Conservation (phyloP, 2,329 filamentous ascomycete species). For the Tetracladium maxilliforme region DNA sequence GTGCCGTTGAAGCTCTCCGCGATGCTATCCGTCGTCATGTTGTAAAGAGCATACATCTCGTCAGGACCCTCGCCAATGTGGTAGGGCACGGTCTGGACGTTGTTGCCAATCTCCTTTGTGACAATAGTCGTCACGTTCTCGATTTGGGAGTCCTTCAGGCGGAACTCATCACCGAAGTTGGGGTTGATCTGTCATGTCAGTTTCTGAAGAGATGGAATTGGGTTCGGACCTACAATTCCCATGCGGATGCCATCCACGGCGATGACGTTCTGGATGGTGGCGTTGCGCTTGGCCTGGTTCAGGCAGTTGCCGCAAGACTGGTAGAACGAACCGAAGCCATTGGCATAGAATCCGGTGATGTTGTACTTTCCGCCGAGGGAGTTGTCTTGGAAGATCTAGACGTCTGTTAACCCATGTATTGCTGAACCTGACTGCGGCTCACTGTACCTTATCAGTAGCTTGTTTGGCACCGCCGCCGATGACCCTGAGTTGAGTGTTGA, state of each 20-base stretch:
- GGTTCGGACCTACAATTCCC: background rate
- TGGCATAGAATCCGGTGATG: conserved; percentile 6
- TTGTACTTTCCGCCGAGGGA: conserved; percentile 6
- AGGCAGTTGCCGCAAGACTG: conserved; percentile 5
- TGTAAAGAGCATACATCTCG: conserved; percentile 4
- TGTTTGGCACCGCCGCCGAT: no score
- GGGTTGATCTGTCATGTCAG: conserved; percentile 3
- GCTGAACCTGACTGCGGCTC: no score
- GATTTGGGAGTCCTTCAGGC: conserved; percentile 6
- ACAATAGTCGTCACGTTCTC: conserved; percentile 5
- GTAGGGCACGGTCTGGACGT: conserved; percentile 5
- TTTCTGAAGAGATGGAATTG: background rate
- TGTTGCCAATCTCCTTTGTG: conserved; percentile 6
- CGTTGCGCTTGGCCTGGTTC: conserved; percentile 6
- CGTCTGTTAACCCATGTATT: no score
- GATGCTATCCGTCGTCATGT: no score
- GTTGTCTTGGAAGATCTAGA: conserved; percentile 6
- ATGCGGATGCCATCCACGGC: conserved; percentile 5
- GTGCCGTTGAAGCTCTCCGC: no score
- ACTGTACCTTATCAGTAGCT: no score
- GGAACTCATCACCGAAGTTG: conserved; percentile 6
- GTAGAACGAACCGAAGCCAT: conserved; percentile 5
- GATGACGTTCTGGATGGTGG: conserved; percentile 6
- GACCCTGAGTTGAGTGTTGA: no score
- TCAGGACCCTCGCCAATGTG: conserved; percentile 5